phyloP scores from a whole-genome alignment of 2,329 filamentous ascomycete genomes.

The Calonectria pseudoturangicola region DNA sequence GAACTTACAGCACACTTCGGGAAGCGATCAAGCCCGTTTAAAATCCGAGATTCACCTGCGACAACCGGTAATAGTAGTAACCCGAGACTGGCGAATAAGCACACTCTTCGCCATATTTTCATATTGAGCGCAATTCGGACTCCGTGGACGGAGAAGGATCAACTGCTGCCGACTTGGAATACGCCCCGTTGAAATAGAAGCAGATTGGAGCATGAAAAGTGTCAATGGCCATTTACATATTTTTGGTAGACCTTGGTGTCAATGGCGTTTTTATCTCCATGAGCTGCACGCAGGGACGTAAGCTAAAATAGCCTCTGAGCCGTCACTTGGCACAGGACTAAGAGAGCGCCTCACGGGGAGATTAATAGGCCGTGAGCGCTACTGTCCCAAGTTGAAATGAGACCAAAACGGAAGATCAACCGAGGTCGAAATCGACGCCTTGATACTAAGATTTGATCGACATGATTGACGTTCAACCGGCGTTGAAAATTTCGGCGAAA shows the following conservation, averaged over 20 bases:
- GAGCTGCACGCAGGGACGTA: neutral
- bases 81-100: neutral
- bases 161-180: no score
- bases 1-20: conserved; percentile 1
- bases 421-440: neutral
- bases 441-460: conserved; percentile 1
- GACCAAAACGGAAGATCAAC: neutral
- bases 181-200: neutral
- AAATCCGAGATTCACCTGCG: neutral
- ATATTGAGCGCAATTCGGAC: neutral
- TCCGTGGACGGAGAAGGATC: neutral
- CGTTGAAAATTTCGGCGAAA: neutral
- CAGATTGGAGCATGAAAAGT: neutral
- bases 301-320: conserved; percentile 8
- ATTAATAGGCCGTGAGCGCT: neutral
- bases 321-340: neutral
- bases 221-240: neutral
- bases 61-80: neutral
- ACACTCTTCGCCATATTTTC: conserved; percentile 6
- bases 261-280: neutral
- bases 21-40: neutral
- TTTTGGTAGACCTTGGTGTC: neutral
- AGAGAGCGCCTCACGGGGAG: neutral
- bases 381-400: neutral
- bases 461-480: neutral